Evolutionary conservation across 192 early-diverging fungal genomes (phyloP).

Genomic region (Coemansia sp.): DNA sequence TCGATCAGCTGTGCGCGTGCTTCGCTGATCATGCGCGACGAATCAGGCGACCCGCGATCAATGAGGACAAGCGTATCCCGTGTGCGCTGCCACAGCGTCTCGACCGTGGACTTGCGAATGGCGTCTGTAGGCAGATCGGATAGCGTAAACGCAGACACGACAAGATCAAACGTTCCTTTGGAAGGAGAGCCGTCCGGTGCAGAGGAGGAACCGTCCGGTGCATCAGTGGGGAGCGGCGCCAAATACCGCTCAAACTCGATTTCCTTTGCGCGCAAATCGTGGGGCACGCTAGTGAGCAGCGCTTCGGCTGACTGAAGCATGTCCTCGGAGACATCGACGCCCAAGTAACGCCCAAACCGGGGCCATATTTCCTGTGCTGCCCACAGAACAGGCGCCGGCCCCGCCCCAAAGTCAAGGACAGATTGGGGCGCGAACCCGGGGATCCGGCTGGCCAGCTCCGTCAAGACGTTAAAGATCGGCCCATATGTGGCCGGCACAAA

Average conservation of each 20-base stretch:
- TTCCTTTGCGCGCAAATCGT: neutral
- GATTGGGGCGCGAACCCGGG: constrained; percentile 62
- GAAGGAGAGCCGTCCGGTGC: constrained; percentile 5
- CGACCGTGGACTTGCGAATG: constrained; percentile 64
- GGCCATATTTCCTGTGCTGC: constrained; percentile 66
- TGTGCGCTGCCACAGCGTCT: constrained; percentile 81
- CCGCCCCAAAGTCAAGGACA: constrained; percentile 81
- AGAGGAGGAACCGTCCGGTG: neutral
- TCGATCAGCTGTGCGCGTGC: constrained; percentile 72
- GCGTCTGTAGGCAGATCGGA: constrained; percentile 72
- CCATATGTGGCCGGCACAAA: constrained; percentile 67
- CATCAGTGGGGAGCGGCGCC: constrained; percentile 32
- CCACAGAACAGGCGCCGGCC: constrained; percentile 85
- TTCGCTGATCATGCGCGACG: constrained; percentile 65
- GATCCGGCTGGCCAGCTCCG: constrained; percentile 64
- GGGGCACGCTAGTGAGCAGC: constrained; percentile 30
- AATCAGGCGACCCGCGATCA: constrained; percentile 78
- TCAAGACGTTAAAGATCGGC: constrained; percentile 67
- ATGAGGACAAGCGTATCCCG: constrained; percentile 77
- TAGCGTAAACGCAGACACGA: constrained; percentile 73
- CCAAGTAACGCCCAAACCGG: constrained; percentile 54
- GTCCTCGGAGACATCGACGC: constrained; percentile 75
- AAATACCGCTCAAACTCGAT: constrained; percentile 64
- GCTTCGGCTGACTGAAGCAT: constrained; percentile 75
- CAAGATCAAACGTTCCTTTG: constrained; percentile 59